phyloP scores from a whole-genome alignment of 2,329 filamentous ascomycete genomes.

The Penicillium sp. region DNA sequence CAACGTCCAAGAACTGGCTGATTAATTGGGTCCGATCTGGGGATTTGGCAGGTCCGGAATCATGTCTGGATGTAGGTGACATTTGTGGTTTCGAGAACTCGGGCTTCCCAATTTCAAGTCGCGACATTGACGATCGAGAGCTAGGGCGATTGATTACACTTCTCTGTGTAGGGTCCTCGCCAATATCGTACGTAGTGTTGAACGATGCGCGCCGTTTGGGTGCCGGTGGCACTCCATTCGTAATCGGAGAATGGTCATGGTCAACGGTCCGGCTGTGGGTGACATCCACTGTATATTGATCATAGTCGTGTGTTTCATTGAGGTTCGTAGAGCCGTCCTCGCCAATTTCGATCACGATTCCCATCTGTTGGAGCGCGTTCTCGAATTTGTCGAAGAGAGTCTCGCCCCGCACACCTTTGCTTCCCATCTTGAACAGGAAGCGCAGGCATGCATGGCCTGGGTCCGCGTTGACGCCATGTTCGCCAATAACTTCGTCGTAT shows the following conservation, averaged over 20 bases:
- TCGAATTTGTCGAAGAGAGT: constrained; percentile 69
- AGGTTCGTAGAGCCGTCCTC: constrained; percentile 41
- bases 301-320: constrained; percentile 32
- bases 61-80: constrained; percentile 13
- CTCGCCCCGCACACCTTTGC: constrained; percentile 52
- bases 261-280: constrained; percentile 20
- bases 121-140: constrained; percentile 45
- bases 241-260: constrained; percentile 16
- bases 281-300: constrained; percentile 25
- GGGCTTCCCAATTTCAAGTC: constrained; percentile 37
- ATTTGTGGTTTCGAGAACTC: constrained; percentile 30
- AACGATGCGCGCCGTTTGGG: constrained; percentile 54
- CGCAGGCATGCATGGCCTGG: constrained; percentile 72
- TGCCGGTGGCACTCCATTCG: constrained; percentile 31
- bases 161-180: constrained; percentile 51
- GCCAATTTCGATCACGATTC: constrained; percentile 66
- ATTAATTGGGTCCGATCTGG: constrained; percentile 38
- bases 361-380: constrained; percentile 64
- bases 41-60: constrained; percentile 16
- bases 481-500: constrained; percentile 72
- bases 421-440: constrained; percentile 75
- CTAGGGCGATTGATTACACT: constrained; percentile 38
- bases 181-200: constrained; percentile 51
- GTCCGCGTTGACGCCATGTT: constrained; percentile 67
- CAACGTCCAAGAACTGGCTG: constrained; percentile 39